A percentile compares a stretch with the other conserved stretches of the same genome.
Conservation (phyloP, 257 asterid genomes). For the Solanum etuberosum region DNA sequence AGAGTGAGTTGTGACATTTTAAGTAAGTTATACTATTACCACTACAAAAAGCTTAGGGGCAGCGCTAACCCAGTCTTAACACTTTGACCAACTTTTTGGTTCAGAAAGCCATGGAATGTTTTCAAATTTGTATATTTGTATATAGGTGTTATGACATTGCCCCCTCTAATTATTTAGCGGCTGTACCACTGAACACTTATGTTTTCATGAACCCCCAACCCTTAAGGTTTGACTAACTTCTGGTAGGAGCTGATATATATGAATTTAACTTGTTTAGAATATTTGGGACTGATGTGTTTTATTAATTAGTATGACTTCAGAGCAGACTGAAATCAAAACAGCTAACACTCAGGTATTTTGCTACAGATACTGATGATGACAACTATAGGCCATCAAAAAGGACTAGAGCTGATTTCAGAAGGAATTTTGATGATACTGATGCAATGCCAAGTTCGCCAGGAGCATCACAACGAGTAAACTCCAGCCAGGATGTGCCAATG, state of each 20-base stretch:
- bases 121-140: background rate
- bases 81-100: too few species aligned
- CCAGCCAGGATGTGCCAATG: slow-evolving; percentile 75
- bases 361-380: slow-evolving; percentile 87
- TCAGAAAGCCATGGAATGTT: background rate
- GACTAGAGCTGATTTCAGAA: slow-evolving; percentile 53
- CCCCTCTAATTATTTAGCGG: background rate
- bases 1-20: background rate
- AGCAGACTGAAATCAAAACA: background rate
- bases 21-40: background rate
- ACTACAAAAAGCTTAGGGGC: background rate
- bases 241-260: background rate
- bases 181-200: background rate
- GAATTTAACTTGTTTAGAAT: background rate
- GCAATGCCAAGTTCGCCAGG: slow-evolving; percentile 81
- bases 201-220: background rate
- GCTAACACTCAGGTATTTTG: background rate
- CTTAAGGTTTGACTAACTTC: background rate
- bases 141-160: background rate
- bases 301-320: background rate
- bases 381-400: slow-evolving; percentile 76
- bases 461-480: slow-evolving; percentile 38
- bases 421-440: slow-evolving; percentile 61
- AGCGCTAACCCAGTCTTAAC: background rate
- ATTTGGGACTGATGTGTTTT: background rate